These are phyloP conservation scores for Nakazawaea anatomiae DNA, from an alignment of 805 yeast genomes.

Conservation along the genomic window DNA sequence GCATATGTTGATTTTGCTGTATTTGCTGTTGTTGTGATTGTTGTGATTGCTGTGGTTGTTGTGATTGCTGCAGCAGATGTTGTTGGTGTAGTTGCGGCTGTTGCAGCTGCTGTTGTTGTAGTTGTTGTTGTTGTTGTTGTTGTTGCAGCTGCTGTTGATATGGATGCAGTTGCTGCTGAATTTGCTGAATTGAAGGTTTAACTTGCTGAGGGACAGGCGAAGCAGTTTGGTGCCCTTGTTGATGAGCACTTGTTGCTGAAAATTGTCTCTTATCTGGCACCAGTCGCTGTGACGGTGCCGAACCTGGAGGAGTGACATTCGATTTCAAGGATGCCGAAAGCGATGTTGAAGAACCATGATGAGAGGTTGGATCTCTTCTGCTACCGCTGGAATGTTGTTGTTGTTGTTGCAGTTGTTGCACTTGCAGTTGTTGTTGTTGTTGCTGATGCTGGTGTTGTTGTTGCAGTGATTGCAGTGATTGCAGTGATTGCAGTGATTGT, in stretches of 20 bases:
- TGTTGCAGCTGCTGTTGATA: slow-evolving; percentile 11
- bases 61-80: too few species aligned
- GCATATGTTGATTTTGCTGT: neutral
- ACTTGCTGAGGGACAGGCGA: neutral
- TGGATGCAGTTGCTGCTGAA: slow-evolving; percentile 10
- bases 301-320: slow-evolving; percentile 12
- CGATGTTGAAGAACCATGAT: slow-evolving; percentile 22
- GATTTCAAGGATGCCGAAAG: slow-evolving; percentile 15
- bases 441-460: slow-evolving; percentile 20
- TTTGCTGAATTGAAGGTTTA: neutral
- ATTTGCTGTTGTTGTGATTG: slow-evolving; percentile 12
- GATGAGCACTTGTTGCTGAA: neutral
- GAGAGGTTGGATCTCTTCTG: neutral
- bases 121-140: slow-evolving; percentile 13
- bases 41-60: neutral
- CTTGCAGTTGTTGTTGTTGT: slow-evolving; percentile 15
- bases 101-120: slow-evolving; percentile 8
- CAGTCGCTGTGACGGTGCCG: slow-evolving; percentile 9
- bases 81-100: neutral
- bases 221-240: slow-evolving; percentile 12
- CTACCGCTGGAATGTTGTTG: slow-evolving; percentile 10
- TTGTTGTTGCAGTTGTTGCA: slow-evolving; percentile 12
- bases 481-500: slow-evolving; percentile 11
- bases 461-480: slow-evolving; percentile 12
- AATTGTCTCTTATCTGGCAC: slow-evolving; percentile 6